Conservation (phyloP, 1,139 yeast genomes). For the Yamadazyma mexicana region DNA sequence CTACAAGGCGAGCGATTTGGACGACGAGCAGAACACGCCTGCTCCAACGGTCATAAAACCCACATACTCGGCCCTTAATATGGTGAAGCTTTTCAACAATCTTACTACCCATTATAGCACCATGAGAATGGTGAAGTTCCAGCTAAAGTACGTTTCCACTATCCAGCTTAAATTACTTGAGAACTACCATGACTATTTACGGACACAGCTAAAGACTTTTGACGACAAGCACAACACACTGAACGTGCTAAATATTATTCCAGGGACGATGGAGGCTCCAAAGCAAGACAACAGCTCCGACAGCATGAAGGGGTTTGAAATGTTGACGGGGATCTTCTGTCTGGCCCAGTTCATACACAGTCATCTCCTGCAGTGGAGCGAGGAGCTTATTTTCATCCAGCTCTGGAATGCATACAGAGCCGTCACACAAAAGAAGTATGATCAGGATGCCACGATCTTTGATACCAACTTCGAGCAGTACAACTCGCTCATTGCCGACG, state of each 20-base stretch:
- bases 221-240: slow-evolving; percentile 42
- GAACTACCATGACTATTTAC: slow-evolving; percentile 53
- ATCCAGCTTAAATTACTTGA: slow-evolving; percentile 69
- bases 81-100: slow-evolving; percentile 64
- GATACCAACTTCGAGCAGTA: slow-evolving; percentile 54
- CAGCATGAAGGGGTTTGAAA: slow-evolving; percentile 45
- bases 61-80: slow-evolving; percentile 63
- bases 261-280: slow-evolving; percentile 29
- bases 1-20: slow-evolving; percentile 29
- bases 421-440: slow-evolving; percentile 18
- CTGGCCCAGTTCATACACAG: slow-evolving; percentile 55
- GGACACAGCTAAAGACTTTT: slow-evolving; percentile 46
- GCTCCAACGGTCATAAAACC: slow-evolving; percentile 45
- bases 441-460: slow-evolving; percentile 49
- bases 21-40: slow-evolving; percentile 1
- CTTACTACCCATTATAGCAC: slow-evolving; percentile 64
- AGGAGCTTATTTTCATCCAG: slow-evolving; percentile 63
- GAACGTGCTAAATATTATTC: slow-evolving; percentile 37
- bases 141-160: slow-evolving; percentile 65
- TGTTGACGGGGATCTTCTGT: slow-evolving; percentile 61
- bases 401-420: slow-evolving; percentile 51
- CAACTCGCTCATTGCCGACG: slow-evolving; percentile 34
- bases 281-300: slow-evolving; percentile 10
- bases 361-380: slow-evolving; percentile 62
- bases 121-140: slow-evolving; percentile 58